Conservation (phyloP, 2,329 filamentous ascomycete genomes). For the Fusarium longipes region DNA sequence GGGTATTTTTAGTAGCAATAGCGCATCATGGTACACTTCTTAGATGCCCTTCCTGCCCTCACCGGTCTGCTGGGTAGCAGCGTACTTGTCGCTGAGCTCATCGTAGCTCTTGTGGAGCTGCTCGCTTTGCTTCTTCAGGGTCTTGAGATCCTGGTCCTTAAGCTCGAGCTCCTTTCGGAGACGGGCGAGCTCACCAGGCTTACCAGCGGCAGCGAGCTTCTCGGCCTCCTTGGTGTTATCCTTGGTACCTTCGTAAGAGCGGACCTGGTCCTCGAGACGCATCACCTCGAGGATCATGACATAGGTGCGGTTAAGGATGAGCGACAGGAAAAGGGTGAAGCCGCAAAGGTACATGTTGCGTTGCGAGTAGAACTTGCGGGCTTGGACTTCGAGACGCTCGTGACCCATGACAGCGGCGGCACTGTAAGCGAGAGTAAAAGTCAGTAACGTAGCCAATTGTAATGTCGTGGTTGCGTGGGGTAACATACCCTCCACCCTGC, state of each 20-base stretch:
- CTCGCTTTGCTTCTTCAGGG: constrained; percentile 91
- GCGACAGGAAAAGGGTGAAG: constrained; percentile 97
- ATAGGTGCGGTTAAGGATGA: constrained; percentile 99
- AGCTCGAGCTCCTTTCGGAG: constrained; percentile 78
- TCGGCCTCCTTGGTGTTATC: constrained; percentile 72
- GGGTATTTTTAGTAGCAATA: not conserved
- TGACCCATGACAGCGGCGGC: constrained; percentile 82
- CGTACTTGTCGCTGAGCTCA: constrained; percentile 84
- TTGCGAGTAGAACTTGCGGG: constrained; percentile 99
- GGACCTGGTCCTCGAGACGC: constrained; percentile 90
- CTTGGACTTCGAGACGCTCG: constrained; percentile 97
- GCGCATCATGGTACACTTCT: constrained; percentile 9
- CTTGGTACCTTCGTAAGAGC: constrained; percentile 74
- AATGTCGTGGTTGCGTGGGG: not conserved
- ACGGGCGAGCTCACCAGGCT: constrained; percentile 77
- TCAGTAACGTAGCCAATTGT: constrained; percentile 36
- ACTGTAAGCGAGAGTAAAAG: constrained; percentile 43
- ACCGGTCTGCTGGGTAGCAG: constrained; percentile 63
- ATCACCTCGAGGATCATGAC: constrained; percentile 95
- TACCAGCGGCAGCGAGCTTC: constrained; percentile 78
- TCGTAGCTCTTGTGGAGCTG: constrained; percentile 88
- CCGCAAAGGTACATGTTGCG: constrained; percentile 99
- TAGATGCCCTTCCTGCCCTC: constrained; percentile 70
- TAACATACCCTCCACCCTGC: constrained; percentile 60
- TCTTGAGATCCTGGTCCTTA: constrained; percentile 86